Conservation (phyloP, 306 rosid species). For the Begonia loranthoides region DNA sequence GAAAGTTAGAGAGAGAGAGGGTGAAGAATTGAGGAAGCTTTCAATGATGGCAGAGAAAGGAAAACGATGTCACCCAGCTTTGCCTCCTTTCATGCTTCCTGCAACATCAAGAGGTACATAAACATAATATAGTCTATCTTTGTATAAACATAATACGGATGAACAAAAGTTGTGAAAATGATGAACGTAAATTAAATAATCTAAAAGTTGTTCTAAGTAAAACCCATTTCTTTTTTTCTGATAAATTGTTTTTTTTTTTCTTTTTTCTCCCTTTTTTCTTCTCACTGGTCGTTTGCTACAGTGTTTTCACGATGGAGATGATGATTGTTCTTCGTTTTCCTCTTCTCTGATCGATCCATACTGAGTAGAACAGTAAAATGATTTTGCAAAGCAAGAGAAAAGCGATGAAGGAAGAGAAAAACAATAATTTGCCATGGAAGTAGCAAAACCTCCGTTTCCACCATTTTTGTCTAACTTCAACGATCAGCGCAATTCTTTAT, state of each 20-base stretch:
- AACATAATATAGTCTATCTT: constrained; percentile 8
- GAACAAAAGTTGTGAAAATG: constrained; percentile 6
- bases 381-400: constrained; percentile 5
- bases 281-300: too few relatives aligned
- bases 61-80: constrained; percentile 70
- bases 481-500: not conserved
- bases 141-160: constrained; percentile 4
- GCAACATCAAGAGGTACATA: constrained; percentile 51
- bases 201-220: too few relatives aligned
- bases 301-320: too few relatives aligned
- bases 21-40: constrained; percentile 36
- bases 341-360: not conserved
- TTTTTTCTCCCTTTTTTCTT: too few relatives aligned
- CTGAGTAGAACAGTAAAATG: not conserved
- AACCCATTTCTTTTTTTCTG: too few relatives aligned
- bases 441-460: not conserved
- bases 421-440: constrained; percentile 2
- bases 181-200: too few relatives aligned
- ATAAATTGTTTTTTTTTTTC: too few relatives aligned
- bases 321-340: not conserved
- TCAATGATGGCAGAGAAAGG: constrained; percentile 40
- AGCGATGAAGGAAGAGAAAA: constrained; percentile 9
- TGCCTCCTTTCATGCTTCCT: constrained; percentile 50
- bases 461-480: constrained; percentile 16
- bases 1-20: constrained; percentile 16